Evolutionary conservation across 495 filamentous ascomycete species (phyloP).

Genomic region (Daldinia vernicosa): DNA sequence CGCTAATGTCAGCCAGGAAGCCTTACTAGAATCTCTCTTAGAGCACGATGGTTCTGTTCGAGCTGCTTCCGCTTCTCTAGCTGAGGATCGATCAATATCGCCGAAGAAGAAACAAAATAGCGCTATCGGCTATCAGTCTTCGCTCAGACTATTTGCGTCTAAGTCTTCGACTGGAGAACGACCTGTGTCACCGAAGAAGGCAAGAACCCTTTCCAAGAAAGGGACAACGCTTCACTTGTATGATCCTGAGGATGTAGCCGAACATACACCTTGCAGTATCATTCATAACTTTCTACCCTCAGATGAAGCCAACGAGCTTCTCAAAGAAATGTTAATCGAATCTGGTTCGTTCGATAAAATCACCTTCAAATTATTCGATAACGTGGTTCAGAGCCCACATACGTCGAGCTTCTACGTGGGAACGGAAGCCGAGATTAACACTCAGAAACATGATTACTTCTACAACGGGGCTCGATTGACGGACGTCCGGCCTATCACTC

Average conservation of each 20-base stretch:
- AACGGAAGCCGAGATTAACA: slow-evolving; percentile 64
- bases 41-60: slow-evolving; percentile 80
- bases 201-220: slow-evolving; percentile 70
- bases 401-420: slow-evolving; percentile 83
- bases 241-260: slow-evolving; percentile 77
- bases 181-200: slow-evolving; percentile 50
- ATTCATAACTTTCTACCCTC: slow-evolving; percentile 88
- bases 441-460: slow-evolving; percentile 79
- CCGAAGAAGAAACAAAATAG: slow-evolving; percentile 51
- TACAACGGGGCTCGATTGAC: slow-evolving; percentile 80
- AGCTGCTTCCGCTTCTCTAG: slow-evolving; percentile 63
- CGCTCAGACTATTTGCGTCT: slow-evolving; percentile 63
- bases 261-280: slow-evolving; percentile 86
- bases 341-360: slow-evolving; percentile 75
- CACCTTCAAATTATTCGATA: slow-evolving; percentile 86
- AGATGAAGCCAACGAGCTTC: slow-evolving; percentile 73
- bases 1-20: slow-evolving; percentile 66
- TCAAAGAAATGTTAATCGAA: slow-evolving; percentile 80
- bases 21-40: slow-evolving; percentile 80
- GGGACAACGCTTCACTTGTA: slow-evolving; percentile 85
- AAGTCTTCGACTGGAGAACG: slow-evolving; percentile 42
- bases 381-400: slow-evolving; percentile 82
- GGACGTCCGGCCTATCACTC: slow-evolving; percentile 77
- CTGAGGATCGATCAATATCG: slow-evolving; percentile 35
- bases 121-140: slow-evolving; percentile 63